Evolutionary conservation across 1,139 yeast species (phyloP).

Genomic region (Debaryomyces udenii): DNA sequence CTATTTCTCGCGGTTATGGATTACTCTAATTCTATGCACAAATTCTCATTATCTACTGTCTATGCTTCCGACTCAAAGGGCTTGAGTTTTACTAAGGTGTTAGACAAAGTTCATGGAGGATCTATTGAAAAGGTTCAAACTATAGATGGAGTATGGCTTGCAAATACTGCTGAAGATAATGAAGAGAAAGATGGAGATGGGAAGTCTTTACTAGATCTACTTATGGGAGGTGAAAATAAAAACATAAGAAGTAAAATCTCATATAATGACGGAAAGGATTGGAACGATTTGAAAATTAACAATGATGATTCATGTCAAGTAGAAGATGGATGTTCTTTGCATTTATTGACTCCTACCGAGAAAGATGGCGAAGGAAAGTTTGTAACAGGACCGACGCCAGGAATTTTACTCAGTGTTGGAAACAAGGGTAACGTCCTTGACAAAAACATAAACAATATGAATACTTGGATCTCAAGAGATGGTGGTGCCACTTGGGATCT

Average conservation of each 20-base stretch:
- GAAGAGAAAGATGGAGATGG: conserved; percentile 20
- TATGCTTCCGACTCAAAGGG: conserved; percentile 70
- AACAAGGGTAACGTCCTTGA: conserved; percentile 45
- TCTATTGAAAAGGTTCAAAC: conserved; percentile 55
- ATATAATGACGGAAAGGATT: conserved; percentile 65
- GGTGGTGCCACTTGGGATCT: conserved; percentile 76
- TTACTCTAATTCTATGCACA: conserved; percentile 19
- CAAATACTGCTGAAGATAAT: conserved; percentile 36
- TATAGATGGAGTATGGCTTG: conserved; percentile 74
- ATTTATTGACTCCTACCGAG: conserved; percentile 53
- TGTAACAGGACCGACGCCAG: conserved; percentile 72
- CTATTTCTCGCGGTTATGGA: conserved; percentile 56
- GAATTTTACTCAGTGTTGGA: conserved; percentile 67
- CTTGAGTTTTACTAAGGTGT: conserved; percentile 48
- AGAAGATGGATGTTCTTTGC: conserved; percentile 56
- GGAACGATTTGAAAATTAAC: conserved; percentile 54
- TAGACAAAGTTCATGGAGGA: conserved; percentile 47
- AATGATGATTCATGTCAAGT: conserved; percentile 51
- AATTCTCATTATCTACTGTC: conserved; percentile 38
- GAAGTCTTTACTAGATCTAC: conserved; percentile 28
- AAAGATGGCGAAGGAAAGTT: conserved; percentile 58
- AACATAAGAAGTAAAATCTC: conserved; percentile 42
- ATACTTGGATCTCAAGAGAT: conserved; percentile 71
- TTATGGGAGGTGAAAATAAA: conserved; percentile 26
- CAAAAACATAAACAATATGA: conserved; percentile 23